Base-by-base conservation (phyloP, 2,329 filamentous ascomycete species). In the Aspergillus fructus region DNA sequence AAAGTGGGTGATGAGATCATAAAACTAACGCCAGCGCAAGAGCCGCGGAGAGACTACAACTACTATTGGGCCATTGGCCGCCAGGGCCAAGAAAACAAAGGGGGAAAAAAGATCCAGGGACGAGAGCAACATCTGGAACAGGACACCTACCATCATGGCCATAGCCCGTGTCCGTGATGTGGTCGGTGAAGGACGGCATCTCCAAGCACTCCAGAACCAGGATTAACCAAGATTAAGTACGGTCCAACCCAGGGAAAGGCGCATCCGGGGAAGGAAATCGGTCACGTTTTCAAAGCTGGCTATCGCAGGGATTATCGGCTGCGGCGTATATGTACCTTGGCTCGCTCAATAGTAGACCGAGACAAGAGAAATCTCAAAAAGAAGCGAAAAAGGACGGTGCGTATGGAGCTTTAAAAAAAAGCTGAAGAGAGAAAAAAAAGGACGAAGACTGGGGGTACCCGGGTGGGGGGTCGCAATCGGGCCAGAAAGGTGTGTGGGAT, bases 181-280 rank as follows among this genome's bases (percentile, higher is more conserved):
- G 60, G 56, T 70, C 67, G 58, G 66, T 63, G 62, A 70, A 62
- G 51, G 68, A 70, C 53, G 69, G 69, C 68, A 70, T 71, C 56
- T 63, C 58, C 56, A 34, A 41, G 23, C 40, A 21, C 39, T 47
- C 33, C 48, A 12, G 41, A 41, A 53, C 45, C 43, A 41, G 46
- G 30, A 27, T 30, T 11, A 30, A 30, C 27, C 27, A 30, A 30
- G 27, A 30, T 4, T 15, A 12, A 40, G 23, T 37, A 47, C 11
- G 49, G 30, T 49, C 34, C 21, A 12, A 37, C 39, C 17, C 46
- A 37, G 24, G 8, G n/a, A 6, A 23, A 46, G 45, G 37, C 39
- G 6, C 27, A 23, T 50, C 55, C 46, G 40, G 40, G 49, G 40
- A 27, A 17, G 46, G 45, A 54, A 49, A 17, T 21, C 39, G 50